phyloP scores from a whole-genome alignment of 2,329 filamentous ascomycete species.

The Annulohypoxylon truncatum region DNA sequence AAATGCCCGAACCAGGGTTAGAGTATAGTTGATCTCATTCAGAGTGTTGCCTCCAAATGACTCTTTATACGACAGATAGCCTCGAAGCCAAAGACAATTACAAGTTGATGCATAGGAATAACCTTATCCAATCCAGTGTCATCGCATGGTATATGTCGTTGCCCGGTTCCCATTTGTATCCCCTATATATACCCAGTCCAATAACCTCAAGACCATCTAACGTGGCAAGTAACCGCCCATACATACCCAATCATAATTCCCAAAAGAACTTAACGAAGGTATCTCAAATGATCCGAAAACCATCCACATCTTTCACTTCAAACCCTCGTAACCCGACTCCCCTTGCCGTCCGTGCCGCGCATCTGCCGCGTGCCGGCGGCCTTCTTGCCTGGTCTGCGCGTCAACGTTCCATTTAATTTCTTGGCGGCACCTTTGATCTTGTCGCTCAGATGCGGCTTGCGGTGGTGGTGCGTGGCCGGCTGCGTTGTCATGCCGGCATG shows the following conservation, averaged over 20 bases:
- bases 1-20: neutral
- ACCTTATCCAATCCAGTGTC: neutral
- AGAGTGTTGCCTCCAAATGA: neutral
- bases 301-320: slow-evolving; percentile 19
- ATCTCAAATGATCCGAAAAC: neutral
- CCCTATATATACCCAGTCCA: neutral
- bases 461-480: slow-evolving; percentile 46
- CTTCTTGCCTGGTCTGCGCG: slow-evolving; percentile 45
- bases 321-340: slow-evolving; percentile 26
- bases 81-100: neutral
- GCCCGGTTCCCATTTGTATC: neutral
- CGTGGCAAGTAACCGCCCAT: neutral
- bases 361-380: slow-evolving; percentile 47
- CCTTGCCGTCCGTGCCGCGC: slow-evolving; percentile 46
- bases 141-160: neutral
- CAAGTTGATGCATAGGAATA: neutral
- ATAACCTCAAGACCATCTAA: neutral
- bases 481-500: slow-evolving; percentile 36
- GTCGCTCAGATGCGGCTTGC: slow-evolving; percentile 45
- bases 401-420: slow-evolving; percentile 44
- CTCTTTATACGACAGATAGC: neutral
- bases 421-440: slow-evolving; percentile 46
- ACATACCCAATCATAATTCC: neutral
- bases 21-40: neutral
- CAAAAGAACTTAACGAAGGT: neutral